A percentile compares a stretch with the other conserved stretches of the same genome.
phyloP scores from a whole-genome alignment of 2,329 filamentous ascomycete genomes.

The Zasmidium citrigriseum region DNA sequence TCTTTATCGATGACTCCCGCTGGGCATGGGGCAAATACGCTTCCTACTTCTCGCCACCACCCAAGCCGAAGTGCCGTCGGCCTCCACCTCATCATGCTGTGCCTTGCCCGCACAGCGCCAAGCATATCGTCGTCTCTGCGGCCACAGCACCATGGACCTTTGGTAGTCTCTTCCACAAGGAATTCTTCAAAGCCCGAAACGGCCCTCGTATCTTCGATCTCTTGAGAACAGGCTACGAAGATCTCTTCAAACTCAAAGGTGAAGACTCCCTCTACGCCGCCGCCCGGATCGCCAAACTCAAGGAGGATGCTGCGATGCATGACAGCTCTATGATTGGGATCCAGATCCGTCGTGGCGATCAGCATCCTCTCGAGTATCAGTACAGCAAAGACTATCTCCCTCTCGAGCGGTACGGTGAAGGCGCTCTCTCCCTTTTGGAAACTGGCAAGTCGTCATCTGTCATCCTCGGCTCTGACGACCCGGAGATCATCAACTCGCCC shows the following conservation, averaged over 20 bases:
- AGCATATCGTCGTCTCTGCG: constrained; percentile 72
- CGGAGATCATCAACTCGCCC: constrained; percentile 66
- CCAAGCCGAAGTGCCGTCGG: constrained; percentile 65
- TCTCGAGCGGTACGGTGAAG: constrained; percentile 59
- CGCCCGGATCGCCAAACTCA: constrained; percentile 59
- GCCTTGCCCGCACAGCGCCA: constrained; percentile 75
- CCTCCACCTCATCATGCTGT: constrained; percentile 75
- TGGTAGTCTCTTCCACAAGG: constrained; percentile 57
- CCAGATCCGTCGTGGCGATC: constrained; percentile 79
- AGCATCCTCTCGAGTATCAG: constrained; percentile 77
- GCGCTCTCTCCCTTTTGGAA: constrained; percentile 13
- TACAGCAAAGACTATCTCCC: constrained; percentile 79
- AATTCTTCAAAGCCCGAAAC: constrained; percentile 38
- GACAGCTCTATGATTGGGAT: constrained; percentile 66
- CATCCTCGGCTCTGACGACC: constrained; percentile 80
- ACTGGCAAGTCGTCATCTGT: constrained; percentile 61
- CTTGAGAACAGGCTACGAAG: constrained; percentile 69
- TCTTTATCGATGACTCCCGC: constrained; percentile 81
- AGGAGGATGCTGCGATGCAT: constrained; percentile 45
- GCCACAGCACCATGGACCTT: constrained; percentile 68
- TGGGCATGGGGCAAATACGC: constrained; percentile 80
- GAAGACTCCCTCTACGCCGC: constrained; percentile 68
- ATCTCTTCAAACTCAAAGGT: constrained; percentile 68
- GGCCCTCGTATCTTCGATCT: constrained; percentile 64
- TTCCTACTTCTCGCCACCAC: constrained; percentile 69